Evolutionary conservation across 306 rosid genomes (phyloP).

Genomic region (Datisca glomerata): DNA sequence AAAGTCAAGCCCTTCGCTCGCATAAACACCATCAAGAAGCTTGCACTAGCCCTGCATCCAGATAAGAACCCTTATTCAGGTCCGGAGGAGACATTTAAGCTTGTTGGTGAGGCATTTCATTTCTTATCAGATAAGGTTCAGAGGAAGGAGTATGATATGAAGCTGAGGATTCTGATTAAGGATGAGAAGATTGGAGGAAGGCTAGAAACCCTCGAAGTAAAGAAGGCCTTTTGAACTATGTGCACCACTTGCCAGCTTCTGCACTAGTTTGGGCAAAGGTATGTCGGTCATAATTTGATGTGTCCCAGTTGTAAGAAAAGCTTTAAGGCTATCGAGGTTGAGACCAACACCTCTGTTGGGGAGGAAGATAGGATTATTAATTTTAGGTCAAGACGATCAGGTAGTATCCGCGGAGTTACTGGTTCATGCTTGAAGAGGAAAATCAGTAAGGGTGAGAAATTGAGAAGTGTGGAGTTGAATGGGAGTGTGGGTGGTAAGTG

Average conservation of each 20-base stretch:
- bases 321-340: slow-evolving; percentile 56
- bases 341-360: slow-evolving; percentile 17
- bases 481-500: slow-evolving; percentile 17
- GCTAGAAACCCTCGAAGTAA: slow-evolving; percentile 2
- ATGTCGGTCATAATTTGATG: slow-evolving; percentile 45
- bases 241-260: slow-evolving; percentile 59
- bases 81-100: slow-evolving; percentile 71
- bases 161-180: slow-evolving; percentile 48
- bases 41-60: slow-evolving; percentile 56
- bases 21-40: slow-evolving; percentile 36
- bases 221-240: slow-evolving; percentile 69
- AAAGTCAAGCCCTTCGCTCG: slow-evolving; percentile 52
- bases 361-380: slow-evolving; percentile 8
- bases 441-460: slow-evolving; percentile 3
- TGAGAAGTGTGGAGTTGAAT: slow-evolving; percentile 1
- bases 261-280: slow-evolving; percentile 77
- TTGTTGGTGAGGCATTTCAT: slow-evolving; percentile 49
- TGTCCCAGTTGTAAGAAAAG: slow-evolving; percentile 71
- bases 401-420: slow-evolving; percentile 5
- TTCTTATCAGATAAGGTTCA: slow-evolving; percentile 44
- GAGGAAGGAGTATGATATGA: slow-evolving; percentile 52
- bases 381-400: slow-evolving; percentile 10
- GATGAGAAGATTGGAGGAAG: slow-evolving; percentile 29
- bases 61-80: slow-evolving; percentile 44
- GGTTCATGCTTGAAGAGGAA: slow-evolving; percentile 6